These are phyloP conservation scores for Clonostachys rhizophaga DNA, from an alignment of 2,329 filamentous ascomycete genomes.

Conservation along the genomic window DNA sequence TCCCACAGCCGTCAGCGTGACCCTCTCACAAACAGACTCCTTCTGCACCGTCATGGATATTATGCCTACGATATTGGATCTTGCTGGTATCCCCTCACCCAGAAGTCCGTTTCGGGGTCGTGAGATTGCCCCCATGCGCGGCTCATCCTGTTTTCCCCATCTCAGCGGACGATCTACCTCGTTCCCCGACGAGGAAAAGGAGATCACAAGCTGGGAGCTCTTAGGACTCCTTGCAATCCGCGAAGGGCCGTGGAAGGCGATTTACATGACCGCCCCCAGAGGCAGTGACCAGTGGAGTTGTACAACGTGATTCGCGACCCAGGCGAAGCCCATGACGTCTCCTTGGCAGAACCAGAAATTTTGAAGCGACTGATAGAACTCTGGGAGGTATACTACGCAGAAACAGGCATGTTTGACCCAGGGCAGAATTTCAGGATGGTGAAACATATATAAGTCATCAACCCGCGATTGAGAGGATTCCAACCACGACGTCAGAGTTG, in stretches of 20 bases:
- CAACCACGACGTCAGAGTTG: no score
- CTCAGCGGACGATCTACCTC: not conserved
- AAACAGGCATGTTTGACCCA: not conserved
- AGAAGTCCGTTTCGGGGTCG: constrained; percentile 28
- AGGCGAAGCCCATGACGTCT: constrained; percentile 41
- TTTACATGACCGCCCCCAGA: constrained; percentile 46
- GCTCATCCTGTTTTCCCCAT: constrained; percentile 14
- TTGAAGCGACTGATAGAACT: not conserved
- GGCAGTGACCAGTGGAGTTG: constrained; percentile 48
- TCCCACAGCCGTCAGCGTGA: no score
- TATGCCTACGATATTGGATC: constrained; percentile 37
- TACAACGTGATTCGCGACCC: constrained; percentile 48
- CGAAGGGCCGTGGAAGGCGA: constrained; percentile 50
- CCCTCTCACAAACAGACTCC: constrained; percentile 3
- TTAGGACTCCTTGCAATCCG: no score
- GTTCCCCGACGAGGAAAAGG: no score
- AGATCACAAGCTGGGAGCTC: no score
- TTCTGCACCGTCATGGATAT: constrained; percentile 42
- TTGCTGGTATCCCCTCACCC: constrained; percentile 34
- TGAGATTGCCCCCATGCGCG: constrained; percentile 44
- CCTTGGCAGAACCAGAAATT: constrained; percentile 12
- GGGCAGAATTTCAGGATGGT: no score
- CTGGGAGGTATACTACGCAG: not conserved
- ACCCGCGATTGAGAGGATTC: no score
- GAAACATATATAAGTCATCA: no score